Conservation (phyloP, 169 alveolate genomes). For the Eimeria mitis region DNA sequence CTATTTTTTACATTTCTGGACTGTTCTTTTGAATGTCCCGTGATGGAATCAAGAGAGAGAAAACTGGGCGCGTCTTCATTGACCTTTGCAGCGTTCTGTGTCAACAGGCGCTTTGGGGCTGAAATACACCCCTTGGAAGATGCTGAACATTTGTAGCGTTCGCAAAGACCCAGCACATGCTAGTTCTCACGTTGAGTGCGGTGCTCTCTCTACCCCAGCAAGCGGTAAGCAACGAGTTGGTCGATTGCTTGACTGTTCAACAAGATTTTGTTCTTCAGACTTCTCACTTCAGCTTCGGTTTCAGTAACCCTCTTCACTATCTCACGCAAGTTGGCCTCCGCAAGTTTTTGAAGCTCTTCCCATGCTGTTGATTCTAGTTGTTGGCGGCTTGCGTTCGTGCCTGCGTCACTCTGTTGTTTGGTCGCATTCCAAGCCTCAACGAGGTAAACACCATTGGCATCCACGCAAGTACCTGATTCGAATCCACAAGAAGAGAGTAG, state of each 20-base stretch:
- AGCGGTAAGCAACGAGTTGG: slow-evolving; percentile 39
- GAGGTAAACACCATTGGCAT: neutral
- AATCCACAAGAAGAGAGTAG: neutral
- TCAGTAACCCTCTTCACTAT: slow-evolving; percentile 24
- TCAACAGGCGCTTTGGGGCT: too few relatives aligned
- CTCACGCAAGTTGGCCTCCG: slow-evolving; percentile 7
- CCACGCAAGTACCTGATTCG: slow-evolving; percentile 32
- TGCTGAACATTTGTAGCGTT: too few relatives aligned
- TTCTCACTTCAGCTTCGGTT: neutral
- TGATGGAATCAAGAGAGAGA: too few relatives aligned
- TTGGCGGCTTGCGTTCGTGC: neutral
- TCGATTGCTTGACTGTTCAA: slow-evolving; percentile 41
- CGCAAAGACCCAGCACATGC: too few relatives aligned
- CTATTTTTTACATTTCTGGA: too few relatives aligned
- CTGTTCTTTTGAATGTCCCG: too few relatives aligned
- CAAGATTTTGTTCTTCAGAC: slow-evolving; percentile 10
- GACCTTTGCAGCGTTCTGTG: too few relatives aligned
- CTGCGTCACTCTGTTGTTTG: neutral
- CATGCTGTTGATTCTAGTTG: neutral
- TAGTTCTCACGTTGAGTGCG: too few relatives aligned
- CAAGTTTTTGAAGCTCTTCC: neutral
- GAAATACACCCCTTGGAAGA: too few relatives aligned
- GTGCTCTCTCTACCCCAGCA: too few relatives aligned
- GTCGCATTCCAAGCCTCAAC: neutral
- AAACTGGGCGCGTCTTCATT: too few relatives aligned